Base-by-base conservation (phyloP, 257 asterid genomes). In the Solanum gandarillasii region DNA sequence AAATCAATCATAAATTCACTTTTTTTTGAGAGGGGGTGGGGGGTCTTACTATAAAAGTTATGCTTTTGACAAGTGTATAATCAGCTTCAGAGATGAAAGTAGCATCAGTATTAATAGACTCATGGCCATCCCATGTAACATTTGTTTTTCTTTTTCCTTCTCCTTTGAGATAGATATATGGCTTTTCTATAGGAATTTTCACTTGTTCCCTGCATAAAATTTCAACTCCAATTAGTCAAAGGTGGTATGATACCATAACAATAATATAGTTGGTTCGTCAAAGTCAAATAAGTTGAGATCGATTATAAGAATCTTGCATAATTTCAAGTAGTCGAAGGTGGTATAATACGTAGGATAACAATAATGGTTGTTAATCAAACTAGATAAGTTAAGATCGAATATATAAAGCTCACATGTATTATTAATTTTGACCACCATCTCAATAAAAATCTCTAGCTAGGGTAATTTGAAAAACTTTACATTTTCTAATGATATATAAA, bases 111-210 rank as follows among this genome's bases (percentile, higher is more conserved):
- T 35, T 23, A 18, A 88, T 88, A 3, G 72, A 23, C 21, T 43
- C 65, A 58, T 83, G 41, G 10, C 58, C 87, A 71, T 39, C 84
- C 89, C 89, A 88, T 21, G 72, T 71, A 5, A 88, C 85, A 14
- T 29, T 43, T 32, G 87, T 88, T 83, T n/a, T 71, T 71, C 67
- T 75, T 60, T 16, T 48, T 21, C 84, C 87, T n/a, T 88, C 89
- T 35, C 87, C 89, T 70, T 83, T 70, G n/a, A 88, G 76, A 25
- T 88, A 83, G 31, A 88, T 83, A 62, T 31, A 88, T 27, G 87
- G 73, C 67, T 88, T 88, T 14, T 88, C 84, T 16, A 39, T 16
- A 12, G 89, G 89, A 14, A 88, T 83, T 18, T 4, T 88, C 29
- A 88, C 85, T 60, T 88, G 79, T 58, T 83, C 89, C 31, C 81